Evolutionary conservation across 2,329 filamentous ascomycete genomes (phyloP), one percentile per base, ranked within the genome.

Genomic region (Xylaria sp.): DNA sequence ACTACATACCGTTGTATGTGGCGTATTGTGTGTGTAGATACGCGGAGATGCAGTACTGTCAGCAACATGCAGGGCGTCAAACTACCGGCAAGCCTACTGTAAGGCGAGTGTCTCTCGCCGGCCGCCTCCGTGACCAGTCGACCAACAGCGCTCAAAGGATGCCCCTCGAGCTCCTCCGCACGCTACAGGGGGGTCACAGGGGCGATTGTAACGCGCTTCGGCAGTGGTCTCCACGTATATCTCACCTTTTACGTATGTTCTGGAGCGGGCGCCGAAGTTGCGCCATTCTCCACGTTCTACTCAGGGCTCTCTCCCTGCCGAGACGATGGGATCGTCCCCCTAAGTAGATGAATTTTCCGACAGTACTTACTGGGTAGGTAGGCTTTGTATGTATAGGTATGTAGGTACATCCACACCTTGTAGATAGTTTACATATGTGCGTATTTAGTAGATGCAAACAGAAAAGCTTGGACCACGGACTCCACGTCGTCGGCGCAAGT

Each of bases 191-290:
- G 39, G 62, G 45, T 17, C 56, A 14, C 64, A 54, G 59, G 64
- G 64, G 39, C n/a, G 45, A 58, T 59, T 27, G 4, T 14, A 27
- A 45, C 19, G 36, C 55, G 59, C n/a, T 21, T 48, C 48, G 48
- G 48, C 47, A 30, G 50, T 39, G 51, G 53, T 61, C 53, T 21
- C 36, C 54, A 59, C 58, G 51, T 47, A 19, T n/a, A 57, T 39
- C 21, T 39, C 27, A 21, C 27, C 21, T 19, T 32, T 51, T 42
- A 51, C 17, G 21, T 36, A 30, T 48, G 47, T 51, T 55, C 32
- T 53, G 48, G 34, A 62, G 58, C 39, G 27, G 58, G 24, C 27
- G 56, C 68, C 68, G 64, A 67, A 19, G 64, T 69, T 64, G 48
- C 47, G 51, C 56, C 57, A 65, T 67, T 58, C 61, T 68, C 65